Evolutionary conservation across 1,284 basidiomycete genomes (phyloP), one percentile per base, ranked within the genome.

Genomic region (Heterobasidion occidentale): DNA sequence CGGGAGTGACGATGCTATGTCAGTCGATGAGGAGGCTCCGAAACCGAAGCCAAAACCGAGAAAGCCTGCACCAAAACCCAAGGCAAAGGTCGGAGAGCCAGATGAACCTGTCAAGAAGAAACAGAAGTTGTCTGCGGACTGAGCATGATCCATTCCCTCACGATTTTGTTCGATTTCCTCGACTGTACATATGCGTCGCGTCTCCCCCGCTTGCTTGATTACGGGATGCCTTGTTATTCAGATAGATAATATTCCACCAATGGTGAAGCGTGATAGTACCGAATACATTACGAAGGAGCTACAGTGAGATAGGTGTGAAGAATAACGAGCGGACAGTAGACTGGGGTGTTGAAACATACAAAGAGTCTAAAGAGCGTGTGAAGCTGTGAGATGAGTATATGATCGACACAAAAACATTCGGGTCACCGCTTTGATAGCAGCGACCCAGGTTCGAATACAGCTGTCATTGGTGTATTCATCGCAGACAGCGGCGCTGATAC

Each of bases 91-190:
- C n/a, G 74, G 68, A 20, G 73, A 71, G 7, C 76, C 78, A 42
- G 80, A 78, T 2, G 84, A 79, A 51, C 87, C 84, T 9, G 81
- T 75, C 14, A 86, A 85, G 72, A 90, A 90, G 74, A 90, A 90
- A 70, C 68, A 70, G 53, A 89, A 87, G 74, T 74, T 62, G 56
- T 53, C 63, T 1, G 56, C 53, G 7, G 67, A 70, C 47, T 42
- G 38, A 42, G n/a, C n/a, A 27, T 27, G 27, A 6, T 27, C 6
- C 27, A 6, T 27, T 27, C 27, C 27, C 4, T 27, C 27, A 27
- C 6, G 27, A 27, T 19, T 19, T 19, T 19, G 19, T 19, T 19
- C 19, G 19, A 19, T 27, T 27, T 27, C 5, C 27, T 27, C 27
- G 27, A 27, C 27, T 27, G n/a, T n/a, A 42, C 7, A 42, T 42